A percentile compares a stretch with the other conserved stretches of the same genome.
Evolutionary conservation across 306 rosid genomes (phyloP).

Genomic region (Cucumis melo): DNA sequence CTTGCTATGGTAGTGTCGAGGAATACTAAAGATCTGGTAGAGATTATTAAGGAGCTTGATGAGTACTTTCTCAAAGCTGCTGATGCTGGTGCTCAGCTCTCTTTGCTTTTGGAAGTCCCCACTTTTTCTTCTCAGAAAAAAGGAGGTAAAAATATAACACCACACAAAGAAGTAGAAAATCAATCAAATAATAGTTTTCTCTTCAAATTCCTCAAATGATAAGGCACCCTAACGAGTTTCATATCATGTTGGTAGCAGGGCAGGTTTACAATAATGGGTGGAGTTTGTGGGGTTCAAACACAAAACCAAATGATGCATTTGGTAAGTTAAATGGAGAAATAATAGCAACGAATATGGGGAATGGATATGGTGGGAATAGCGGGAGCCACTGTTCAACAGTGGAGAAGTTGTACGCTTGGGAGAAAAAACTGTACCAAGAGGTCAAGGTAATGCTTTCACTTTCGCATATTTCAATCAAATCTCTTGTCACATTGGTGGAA

Average conservation of each 20-base stretch:
- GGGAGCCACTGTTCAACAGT: conserved; percentile 66
- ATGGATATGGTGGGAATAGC: conserved; percentile 22
- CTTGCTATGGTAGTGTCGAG: conserved; percentile 84
- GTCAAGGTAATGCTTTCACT: conserved; percentile 50
- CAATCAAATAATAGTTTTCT: background rate
- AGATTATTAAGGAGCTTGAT: conserved; percentile 79
- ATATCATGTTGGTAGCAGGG: conserved; percentile 21
- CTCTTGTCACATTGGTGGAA: conserved; percentile 3
- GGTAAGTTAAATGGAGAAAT: conserved; percentile 34
- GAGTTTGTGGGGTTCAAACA: conserved; percentile 58
- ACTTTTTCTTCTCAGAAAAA: conserved; percentile 41
- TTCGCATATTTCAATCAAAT: background rate
- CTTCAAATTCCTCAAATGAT: background rate
- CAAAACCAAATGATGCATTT: conserved; percentile 38
- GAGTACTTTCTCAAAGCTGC: conserved; percentile 85
- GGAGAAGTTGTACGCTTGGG: conserved; percentile 93
- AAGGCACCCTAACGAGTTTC: background rate
- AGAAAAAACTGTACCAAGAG: conserved; percentile 72
- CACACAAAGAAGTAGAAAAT: background rate
- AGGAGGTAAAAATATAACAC: conserved; percentile 32
- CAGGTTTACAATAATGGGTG: conserved; percentile 59
- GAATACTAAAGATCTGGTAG: conserved; percentile 66
- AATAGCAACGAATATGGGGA: conserved; percentile 17
- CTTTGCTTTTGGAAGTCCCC: conserved; percentile 65
- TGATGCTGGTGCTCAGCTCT: conserved; percentile 67